Conservation (phyloP, 441 rosid genomes). For the Theobroma grandiflorum region DNA sequence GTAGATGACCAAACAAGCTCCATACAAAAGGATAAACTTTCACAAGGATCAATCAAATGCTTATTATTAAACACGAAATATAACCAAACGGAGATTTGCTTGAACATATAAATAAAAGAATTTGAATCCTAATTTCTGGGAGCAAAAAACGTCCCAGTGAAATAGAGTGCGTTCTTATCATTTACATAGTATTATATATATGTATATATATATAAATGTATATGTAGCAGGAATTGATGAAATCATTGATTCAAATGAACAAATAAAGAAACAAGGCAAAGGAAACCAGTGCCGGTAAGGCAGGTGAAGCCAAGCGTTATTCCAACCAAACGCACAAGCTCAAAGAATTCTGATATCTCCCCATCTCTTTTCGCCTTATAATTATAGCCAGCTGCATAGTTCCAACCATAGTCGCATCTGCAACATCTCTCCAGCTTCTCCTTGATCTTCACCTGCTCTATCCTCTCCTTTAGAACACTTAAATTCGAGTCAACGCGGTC, state of each 20-base stretch:
- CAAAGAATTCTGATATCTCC: slow-evolving; percentile 1
- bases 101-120: too few relatives aligned
- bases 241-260: slow-evolving; percentile 22
- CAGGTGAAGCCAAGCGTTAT: slow-evolving; percentile 24
- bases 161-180: too few relatives aligned
- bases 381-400: not conserved
- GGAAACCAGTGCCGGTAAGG: slow-evolving; percentile 24
- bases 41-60: too few relatives aligned
- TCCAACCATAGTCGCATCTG: slow-evolving; percentile 12
- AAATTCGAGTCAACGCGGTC: slow-evolving; percentile 16
- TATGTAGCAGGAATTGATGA: not conserved
- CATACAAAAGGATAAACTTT: too few relatives aligned
- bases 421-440: slow-evolving; percentile 23
- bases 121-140: too few relatives aligned
- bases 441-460: slow-evolving; percentile 28
- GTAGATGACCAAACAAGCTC: too few relatives aligned
- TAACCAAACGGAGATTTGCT: too few relatives aligned
- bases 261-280: slow-evolving; percentile 15
- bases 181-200: not conserved
- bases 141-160: too few relatives aligned
- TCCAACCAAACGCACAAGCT: slow-evolving; percentile 20
- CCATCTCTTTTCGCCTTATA: not conserved
- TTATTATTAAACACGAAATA: too few relatives aligned
- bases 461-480: slow-evolving; percentile 20
- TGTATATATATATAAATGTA: not conserved